Evolutionary conservation across 2,329 filamentous ascomycete genomes (phyloP).

Genomic region (Diaporthe humulicola): DNA sequence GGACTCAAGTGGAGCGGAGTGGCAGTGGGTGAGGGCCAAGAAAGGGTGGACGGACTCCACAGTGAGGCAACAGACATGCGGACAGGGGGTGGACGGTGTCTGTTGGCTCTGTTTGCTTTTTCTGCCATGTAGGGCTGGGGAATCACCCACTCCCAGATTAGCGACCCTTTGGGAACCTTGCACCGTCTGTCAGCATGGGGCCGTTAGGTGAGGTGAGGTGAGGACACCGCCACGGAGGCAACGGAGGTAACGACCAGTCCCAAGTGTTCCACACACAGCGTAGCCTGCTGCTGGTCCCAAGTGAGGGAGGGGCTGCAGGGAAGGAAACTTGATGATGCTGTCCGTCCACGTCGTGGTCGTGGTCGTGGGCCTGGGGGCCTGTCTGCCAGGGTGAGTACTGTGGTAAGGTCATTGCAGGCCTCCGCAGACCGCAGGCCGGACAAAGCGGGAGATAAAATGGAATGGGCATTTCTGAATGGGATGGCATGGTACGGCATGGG

Average conservation of each 20-base stretch:
- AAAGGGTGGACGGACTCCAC: constrained; percentile 25
- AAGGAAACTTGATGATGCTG: not conserved
- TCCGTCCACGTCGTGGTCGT: not conserved
- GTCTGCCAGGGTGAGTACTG: too few species aligned
- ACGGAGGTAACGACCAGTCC: not conserved
- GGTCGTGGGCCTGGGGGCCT: too few species aligned
- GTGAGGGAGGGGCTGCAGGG: not conserved
- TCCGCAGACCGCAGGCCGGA: not conserved
- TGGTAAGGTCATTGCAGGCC: not conserved
- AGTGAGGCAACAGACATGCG: constrained; percentile 23
- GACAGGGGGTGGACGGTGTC: constrained; percentile 18
- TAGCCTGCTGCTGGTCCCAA: too few species aligned
- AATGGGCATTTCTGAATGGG: constrained; percentile 5
- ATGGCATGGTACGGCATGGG: constrained; percentile 1
- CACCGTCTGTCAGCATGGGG: constrained; percentile 12
- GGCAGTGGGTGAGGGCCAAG: constrained; percentile 21
- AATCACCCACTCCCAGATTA: constrained; percentile 32
- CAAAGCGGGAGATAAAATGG: not conserved
- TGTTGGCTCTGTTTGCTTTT: constrained; percentile 33
- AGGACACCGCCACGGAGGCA: constrained; percentile 24
- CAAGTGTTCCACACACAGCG: not conserved
- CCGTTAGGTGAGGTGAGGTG: constrained; percentile 17
- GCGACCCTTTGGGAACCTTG: constrained; percentile 29
- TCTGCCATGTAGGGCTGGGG: constrained; percentile 32
- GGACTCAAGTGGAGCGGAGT: constrained; percentile 18